Conservation (phyloP, 2,329 filamentous ascomycete species). For the Orbilia blumenaviensis region DNA sequence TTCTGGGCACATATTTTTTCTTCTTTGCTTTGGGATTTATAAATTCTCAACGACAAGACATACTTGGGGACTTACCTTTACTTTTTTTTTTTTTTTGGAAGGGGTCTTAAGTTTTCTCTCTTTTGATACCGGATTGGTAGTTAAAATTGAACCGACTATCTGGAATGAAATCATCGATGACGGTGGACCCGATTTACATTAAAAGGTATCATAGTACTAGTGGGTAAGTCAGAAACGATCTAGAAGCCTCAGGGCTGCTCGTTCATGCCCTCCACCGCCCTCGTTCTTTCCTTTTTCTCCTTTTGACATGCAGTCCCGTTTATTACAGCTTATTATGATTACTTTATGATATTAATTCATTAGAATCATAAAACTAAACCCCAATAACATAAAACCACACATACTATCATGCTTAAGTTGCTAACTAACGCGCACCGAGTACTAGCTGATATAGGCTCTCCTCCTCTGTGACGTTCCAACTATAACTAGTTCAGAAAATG, state of each 20-base stretch:
- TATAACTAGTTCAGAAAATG: slow-evolving; percentile 37
- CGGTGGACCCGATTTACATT: neutral
- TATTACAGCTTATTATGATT: slow-evolving; percentile 6
- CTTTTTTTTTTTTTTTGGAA: too few species aligned
- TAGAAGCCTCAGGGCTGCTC: slow-evolving; percentile 5
- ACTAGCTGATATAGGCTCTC: slow-evolving; percentile 20
- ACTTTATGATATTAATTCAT: neutral
- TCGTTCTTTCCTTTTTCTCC: neutral
- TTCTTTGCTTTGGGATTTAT: too few species aligned
- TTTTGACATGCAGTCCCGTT: slow-evolving; percentile 15
- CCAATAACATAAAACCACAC: neutral
- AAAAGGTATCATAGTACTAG: too few species aligned
- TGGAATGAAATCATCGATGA: slow-evolving; percentile 28
- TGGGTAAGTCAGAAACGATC: neutral
- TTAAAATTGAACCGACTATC: neutral
- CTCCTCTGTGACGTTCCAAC: slow-evolving; percentile 4
- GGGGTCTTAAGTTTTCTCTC: neutral
- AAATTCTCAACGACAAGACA: too few species aligned
- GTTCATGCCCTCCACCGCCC: neutral
- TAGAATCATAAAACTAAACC: neutral
- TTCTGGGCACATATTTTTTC: neutral
- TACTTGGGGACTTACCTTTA: too few species aligned
- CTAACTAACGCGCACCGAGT: too few species aligned
- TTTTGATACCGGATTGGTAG: neutral
- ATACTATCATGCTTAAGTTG: slow-evolving; percentile 14